Evolutionary conservation across 805 yeast genomes (phyloP), one percentile per base, ranked within the genome.

Genomic region (Candida dendrica): DNA sequence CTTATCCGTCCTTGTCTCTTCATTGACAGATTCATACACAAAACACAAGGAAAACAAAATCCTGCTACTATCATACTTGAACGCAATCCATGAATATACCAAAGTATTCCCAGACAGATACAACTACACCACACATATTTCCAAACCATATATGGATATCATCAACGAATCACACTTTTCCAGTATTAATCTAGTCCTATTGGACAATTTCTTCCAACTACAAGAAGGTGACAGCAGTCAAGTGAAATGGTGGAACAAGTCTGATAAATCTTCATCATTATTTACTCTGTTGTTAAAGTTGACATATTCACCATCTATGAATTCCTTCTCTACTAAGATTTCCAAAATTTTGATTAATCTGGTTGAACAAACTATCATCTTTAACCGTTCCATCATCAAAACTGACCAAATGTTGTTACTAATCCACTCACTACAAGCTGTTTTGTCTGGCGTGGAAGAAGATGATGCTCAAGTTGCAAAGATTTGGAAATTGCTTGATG

Each of bases 211-310:
- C 44, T 66, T 89, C 47, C 80, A 79, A 45, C 63, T 82, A 11
- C 86, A 79, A 47, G 75, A 80, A 17, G 66, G 66, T 13, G 67
- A 72, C 9, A 65, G 68, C 13, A 60, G 72, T 3, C 77, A 74
- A 39, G 69, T 79, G 27, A 85, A 81, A 60, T 90, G 96, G 96
- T 89, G 93, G 89, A 82, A 76, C 55, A 64, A 73, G 22, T 45
- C 69, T 2, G 67, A 65, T 6, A 53, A 62, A 1, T 65, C 66
- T 15, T 69, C 71, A 42, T 80, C 95, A 1, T 64, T 85, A 36
- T 88, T 87, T 59, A 79, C 90, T 0, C 74, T 77, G 6, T 63
- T 88, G 42, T 52, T 84, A 24, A 75, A 76, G 53, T 61, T 86
- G 32, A 75, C 76, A 1, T 60, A 70, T 1, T 58, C 65, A n/a